These are phyloP conservation scores for Aureobasidium zeae DNA, from an alignment of 2,329 filamentous ascomycete genomes.

Conservation along the genomic window DNA sequence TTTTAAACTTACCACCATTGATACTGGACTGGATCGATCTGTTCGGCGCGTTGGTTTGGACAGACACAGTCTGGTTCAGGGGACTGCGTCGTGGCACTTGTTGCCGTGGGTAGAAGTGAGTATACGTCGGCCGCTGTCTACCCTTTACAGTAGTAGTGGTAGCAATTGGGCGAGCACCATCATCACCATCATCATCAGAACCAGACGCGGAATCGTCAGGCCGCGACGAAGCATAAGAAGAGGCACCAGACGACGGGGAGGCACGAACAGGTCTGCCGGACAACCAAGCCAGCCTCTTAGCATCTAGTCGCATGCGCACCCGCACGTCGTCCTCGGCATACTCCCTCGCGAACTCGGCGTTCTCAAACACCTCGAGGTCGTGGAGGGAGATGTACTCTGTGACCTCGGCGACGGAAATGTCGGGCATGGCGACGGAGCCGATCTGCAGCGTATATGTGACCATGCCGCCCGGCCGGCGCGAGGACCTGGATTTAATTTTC, in stretches of 20 bases:
- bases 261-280: not conserved
- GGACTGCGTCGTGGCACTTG: constrained; percentile 8
- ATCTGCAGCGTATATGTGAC: constrained; percentile 24
- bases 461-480: constrained; percentile 17
- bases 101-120: constrained; percentile 18
- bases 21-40: not conserved
- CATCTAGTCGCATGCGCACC: not conserved
- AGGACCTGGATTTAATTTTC: constrained; percentile 23
- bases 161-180: not conserved
- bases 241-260: not conserved
- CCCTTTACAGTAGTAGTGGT: constrained; percentile 18
- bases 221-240: not conserved
- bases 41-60: not conserved
- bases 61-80: too few species aligned
- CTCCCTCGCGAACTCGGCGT: constrained; percentile 23
- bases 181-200: not conserved
- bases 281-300: not conserved
- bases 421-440: constrained; percentile 21
- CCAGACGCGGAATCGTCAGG: not conserved
- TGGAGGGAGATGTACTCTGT: constrained; percentile 28
- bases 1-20: not conserved
- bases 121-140: constrained; percentile 27
- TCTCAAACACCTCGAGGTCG: constrained; percentile 28
- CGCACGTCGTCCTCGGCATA: constrained; percentile 14
- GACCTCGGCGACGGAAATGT: constrained; percentile 25